Conservation (phyloP, 2,329 filamentous ascomycete species). For the Aureobasidium sp. region DNA sequence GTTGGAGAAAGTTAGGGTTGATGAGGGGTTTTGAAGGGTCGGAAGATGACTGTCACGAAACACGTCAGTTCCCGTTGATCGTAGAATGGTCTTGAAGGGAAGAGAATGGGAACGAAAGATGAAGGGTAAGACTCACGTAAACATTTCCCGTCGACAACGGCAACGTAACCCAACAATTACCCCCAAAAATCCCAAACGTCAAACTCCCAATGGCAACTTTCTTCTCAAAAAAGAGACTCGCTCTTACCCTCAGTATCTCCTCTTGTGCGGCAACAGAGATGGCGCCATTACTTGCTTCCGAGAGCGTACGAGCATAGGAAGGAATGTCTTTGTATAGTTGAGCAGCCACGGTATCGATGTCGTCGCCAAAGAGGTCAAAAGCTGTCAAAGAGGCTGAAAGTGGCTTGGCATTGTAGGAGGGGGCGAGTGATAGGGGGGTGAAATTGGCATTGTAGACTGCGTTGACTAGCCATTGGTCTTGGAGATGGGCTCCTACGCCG, state of each 20-base stretch:
- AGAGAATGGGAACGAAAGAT: too few relatives aligned
- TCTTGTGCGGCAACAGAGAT: constrained; percentile 24
- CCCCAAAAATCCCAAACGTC: constrained; percentile 27
- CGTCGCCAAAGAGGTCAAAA: constrained; percentile 25
- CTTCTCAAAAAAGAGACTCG: constrained; percentile 39
- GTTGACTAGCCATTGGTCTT: constrained; percentile 16
- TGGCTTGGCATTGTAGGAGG: neutral
- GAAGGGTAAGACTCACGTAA: constrained; percentile 14
- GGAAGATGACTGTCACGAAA: constrained; percentile 15
- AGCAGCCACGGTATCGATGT: constrained; percentile 15
- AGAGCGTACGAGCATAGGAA: constrained; percentile 20
- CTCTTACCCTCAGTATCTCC: constrained; percentile 35
- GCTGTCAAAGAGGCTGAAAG: constrained; percentile 21
- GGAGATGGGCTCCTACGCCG: constrained; percentile 31
- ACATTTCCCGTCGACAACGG: constrained; percentile 27
- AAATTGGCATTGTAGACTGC: constrained; percentile 16
- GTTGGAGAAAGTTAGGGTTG: constrained; percentile 32
- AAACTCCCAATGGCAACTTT: constrained; percentile 38
- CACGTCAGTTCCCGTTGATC: neutral
- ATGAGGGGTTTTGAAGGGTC: constrained; percentile 27
- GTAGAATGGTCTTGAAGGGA: too few relatives aligned
- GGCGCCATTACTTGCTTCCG: constrained; percentile 14
- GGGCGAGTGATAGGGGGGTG: neutral
- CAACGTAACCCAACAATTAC: constrained; percentile 27
- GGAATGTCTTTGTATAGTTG: constrained; percentile 21